Evolutionary conservation across 345 rosid genomes (phyloP).

Genomic region (Eucalyptus pauciflora): DNA sequence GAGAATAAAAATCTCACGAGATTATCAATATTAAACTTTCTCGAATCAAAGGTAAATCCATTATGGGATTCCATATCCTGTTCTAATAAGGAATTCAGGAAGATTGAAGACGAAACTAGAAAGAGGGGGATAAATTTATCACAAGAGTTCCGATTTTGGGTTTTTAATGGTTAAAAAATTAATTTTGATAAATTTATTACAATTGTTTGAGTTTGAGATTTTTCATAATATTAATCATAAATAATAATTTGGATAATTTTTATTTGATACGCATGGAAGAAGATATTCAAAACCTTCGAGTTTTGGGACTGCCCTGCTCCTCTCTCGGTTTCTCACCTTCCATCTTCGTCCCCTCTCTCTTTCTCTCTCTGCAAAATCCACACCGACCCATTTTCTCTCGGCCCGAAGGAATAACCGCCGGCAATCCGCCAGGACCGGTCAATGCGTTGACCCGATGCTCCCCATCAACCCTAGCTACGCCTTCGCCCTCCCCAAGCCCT

Average conservation of each 20-base stretch:
- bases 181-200: no score
- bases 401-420: background rate
- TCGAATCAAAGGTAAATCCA: no score
- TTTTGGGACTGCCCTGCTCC: background rate
- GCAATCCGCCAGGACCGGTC: background rate
- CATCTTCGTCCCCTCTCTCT: background rate
- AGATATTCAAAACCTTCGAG: background rate
- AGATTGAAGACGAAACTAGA: no score
- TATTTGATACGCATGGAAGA: background rate
- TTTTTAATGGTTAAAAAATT: no score
- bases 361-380: background rate
- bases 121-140: no score
- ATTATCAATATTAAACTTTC: background rate
- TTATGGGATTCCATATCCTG: rapidly evolving
- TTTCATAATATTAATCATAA: background rate
- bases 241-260: background rate
- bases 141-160: rapidly evolving
- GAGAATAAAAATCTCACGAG: background rate
- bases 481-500: conserved; percentile 25
- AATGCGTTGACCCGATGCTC: conserved; percentile 31
- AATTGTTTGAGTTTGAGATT: no score
- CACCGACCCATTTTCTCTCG: background rate
- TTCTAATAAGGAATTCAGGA: no score
- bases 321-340: background rate
- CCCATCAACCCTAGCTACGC: conserved; percentile 32